Conservation (phyloP, 495 filamentous ascomycete genomes). For the Neurospora sp. region DNA sequence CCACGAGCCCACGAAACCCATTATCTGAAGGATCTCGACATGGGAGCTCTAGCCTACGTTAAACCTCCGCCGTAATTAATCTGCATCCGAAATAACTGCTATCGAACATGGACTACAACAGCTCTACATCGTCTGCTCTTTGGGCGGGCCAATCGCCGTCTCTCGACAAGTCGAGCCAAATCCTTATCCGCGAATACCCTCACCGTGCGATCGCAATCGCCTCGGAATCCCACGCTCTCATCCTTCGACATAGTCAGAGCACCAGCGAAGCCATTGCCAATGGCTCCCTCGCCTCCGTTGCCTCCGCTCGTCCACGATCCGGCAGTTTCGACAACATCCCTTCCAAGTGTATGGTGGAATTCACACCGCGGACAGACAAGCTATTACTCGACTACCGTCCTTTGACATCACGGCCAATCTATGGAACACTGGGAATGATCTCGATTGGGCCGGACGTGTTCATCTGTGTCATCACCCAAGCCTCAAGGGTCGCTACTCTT, state of each 20-base stretch:
- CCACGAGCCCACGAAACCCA: neutral
- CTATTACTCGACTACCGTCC: conserved; percentile 65
- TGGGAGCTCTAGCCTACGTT: neutral
- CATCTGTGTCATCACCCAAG: conserved; percentile 76
- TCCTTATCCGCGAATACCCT: conserved; percentile 68
- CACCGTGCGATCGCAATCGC: conserved; percentile 76
- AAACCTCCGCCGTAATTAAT: neutral
- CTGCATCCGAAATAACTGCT: neutral
- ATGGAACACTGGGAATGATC: conserved; percentile 85
- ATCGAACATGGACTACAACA: conserved; percentile 19
- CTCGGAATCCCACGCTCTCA: conserved; percentile 65
- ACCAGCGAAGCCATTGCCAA: conserved; percentile 42
- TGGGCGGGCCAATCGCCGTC: conserved; percentile 27
- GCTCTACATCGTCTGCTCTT: conserved; percentile 11
- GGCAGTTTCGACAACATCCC: conserved; percentile 24
- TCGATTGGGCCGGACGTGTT: conserved; percentile 81
- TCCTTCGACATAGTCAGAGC: conserved; percentile 63
- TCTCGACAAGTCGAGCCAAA: conserved; percentile 37
- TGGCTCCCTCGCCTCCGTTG: conserved; percentile 38
- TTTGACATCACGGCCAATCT: conserved; percentile 60
- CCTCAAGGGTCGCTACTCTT: conserved; percentile 67
- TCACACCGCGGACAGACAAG: conserved; percentile 50
- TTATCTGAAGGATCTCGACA: neutral
- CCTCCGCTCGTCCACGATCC: conserved; percentile 28
- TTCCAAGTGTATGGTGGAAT: conserved; percentile 78